Conservation (phyloP, 2,329 filamentous ascomycete species). For the Stagonosporopsis tanaceti region DNA sequence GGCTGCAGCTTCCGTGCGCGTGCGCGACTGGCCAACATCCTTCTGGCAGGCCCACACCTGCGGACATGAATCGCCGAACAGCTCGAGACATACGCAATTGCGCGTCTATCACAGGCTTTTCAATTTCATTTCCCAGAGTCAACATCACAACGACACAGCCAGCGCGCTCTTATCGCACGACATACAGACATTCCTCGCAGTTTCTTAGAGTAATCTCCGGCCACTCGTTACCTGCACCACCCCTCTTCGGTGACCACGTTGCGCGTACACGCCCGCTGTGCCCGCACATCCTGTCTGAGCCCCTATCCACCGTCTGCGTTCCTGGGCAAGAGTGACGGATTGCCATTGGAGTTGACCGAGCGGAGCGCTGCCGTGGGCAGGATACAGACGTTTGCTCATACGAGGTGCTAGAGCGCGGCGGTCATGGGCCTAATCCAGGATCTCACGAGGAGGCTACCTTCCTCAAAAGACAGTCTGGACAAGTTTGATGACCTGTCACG, state of each 20-base stretch:
- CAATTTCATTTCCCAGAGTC: conserved; percentile 16
- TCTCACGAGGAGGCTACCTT: conserved; percentile 56
- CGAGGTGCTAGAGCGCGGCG: conserved; percentile 15
- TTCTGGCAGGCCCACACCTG: conserved; percentile 22
- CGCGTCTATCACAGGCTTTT: conserved; percentile 23
- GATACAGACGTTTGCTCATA: conserved; percentile 14
- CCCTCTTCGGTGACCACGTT: conserved; percentile 27
- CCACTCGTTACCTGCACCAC: conserved; percentile 35
- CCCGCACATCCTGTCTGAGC: conserved; percentile 1
- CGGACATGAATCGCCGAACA: conserved; percentile 15
- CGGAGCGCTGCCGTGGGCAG: conserved; percentile 26
- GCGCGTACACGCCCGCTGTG: conserved; percentile 13
- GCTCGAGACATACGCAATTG: conserved; percentile 33
- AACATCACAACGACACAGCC: conserved; percentile 7
- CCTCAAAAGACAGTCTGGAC: conserved; percentile 51
- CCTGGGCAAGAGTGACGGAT: conserved; percentile 8
- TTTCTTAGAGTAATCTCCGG: conserved; percentile 23
- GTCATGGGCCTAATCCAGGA: conserved; percentile 37
- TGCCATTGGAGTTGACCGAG: conserved; percentile 25
- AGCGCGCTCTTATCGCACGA: conserved; percentile 10
- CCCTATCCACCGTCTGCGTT: conserved; percentile 13
- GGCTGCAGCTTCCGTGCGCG: conserved; percentile 18
- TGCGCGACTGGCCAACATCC: conserved; percentile 23
- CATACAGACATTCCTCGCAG: conserved; percentile 16
- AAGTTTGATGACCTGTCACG: conserved; percentile 54